Evolutionary conservation across 176 grass and related monocot genomes (phyloP).

Genomic region (Oryza glaberrima): DNA sequence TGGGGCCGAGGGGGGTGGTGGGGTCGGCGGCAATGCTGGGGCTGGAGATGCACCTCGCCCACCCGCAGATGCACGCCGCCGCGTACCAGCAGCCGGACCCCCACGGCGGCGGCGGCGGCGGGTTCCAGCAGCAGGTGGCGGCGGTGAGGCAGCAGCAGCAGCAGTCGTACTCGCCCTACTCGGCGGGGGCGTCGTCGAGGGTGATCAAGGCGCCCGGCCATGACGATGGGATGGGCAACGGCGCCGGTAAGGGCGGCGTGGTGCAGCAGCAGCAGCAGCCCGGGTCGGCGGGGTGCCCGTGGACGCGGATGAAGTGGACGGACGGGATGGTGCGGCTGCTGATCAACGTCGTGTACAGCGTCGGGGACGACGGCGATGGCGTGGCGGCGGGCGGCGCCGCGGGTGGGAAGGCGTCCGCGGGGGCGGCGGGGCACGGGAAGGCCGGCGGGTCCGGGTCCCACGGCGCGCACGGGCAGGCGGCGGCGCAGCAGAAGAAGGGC

Average conservation of each 20-base stretch:
- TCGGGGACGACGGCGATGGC: constrained; percentile 73
- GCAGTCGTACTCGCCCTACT: constrained; percentile 36
- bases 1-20: constrained; percentile 28
- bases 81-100: constrained; percentile 33
- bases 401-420: not conserved
- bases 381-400: not conserved
- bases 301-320: constrained; percentile 98
- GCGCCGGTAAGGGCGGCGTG: constrained; percentile 8
- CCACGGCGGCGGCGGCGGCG: constrained; percentile 8
- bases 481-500: constrained; percentile 77
- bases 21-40: constrained; percentile 42
- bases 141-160: constrained; percentile 3
- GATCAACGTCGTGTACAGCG: constrained; percentile 74
- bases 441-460: constrained; percentile 20
- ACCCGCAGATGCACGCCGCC: not conserved
- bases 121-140: constrained; percentile 31
- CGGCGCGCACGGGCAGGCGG: constrained; percentile 25
- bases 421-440: constrained; percentile 24
- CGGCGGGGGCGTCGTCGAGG: constrained; percentile 25
- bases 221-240: constrained; percentile 53
- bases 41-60: constrained; percentile 42
- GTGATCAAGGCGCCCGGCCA: constrained; percentile 24
- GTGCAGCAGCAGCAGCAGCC: not conserved
- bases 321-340: constrained; percentile 83
- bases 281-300: constrained; percentile 48